Conservation (phyloP, 2,329 filamentous ascomycete species). For the Zymoseptoria crescenta region DNA sequence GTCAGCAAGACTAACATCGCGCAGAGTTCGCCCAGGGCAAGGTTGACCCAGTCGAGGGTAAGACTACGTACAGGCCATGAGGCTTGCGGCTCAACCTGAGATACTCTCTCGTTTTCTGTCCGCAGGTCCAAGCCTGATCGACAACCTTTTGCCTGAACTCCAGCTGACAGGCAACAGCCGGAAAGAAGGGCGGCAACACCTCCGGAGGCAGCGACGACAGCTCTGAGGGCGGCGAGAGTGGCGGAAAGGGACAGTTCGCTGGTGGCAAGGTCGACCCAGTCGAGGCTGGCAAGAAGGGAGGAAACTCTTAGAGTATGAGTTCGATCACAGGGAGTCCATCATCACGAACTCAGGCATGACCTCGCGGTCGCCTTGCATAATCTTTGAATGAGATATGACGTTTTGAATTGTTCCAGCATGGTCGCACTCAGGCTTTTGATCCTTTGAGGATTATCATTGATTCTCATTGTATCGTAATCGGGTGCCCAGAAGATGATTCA, state of each 20-base stretch:
- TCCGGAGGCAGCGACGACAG: slow-evolving; percentile 10
- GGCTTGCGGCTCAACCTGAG: no score
- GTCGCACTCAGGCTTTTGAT: background rate
- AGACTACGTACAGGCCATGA: no score
- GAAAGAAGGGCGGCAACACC: slow-evolving; percentile 32
- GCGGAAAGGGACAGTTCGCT: slow-evolving; percentile 18
- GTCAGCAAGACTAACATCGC: background rate
- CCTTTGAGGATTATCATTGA: background rate
- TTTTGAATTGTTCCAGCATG: background rate
- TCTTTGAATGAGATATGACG: background rate
- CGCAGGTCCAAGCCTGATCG: no score
- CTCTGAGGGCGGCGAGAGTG: slow-evolving; percentile 12
- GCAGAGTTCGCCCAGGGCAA: slow-evolving; percentile 36
- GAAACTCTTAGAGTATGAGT: slow-evolving; percentile 4
- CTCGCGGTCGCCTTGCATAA: background rate
- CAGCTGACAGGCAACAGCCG: slow-evolving; percentile 18
- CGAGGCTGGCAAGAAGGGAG: slow-evolving; percentile 7
- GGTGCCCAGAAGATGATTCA: no score
- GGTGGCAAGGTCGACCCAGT: slow-evolving; percentile 14
- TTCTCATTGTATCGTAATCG: no score
- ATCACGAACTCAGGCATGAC: background rate
- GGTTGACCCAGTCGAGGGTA: slow-evolving; percentile 32
- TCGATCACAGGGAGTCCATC: background rate
- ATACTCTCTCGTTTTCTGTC: no score
- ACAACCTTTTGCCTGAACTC: no score